Evolutionary conservation across 148 eudicot species (phyloP).

Genomic region (Gaultheria prostrata): DNA sequence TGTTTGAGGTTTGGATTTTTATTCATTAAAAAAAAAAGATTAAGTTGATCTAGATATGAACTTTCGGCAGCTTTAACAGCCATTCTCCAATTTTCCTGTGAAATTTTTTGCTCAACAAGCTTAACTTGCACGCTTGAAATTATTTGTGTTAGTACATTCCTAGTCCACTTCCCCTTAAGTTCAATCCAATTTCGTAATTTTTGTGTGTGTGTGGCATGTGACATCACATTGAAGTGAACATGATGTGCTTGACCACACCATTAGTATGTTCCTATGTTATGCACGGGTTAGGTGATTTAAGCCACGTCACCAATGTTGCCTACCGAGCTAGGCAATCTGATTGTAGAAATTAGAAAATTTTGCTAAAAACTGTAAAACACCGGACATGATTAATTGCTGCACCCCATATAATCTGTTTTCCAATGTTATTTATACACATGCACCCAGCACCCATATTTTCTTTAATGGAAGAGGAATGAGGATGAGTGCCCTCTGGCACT

Average conservation of each 20-base stretch:
- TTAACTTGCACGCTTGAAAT: background rate
- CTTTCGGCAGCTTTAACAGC: background rate
- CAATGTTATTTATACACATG: background rate
- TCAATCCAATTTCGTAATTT: background rate
- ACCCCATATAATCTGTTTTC: background rate
- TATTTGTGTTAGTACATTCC: background rate
- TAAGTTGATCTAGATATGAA: background rate
- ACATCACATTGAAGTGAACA: background rate
- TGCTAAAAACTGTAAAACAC: background rate
- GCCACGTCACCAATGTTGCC: background rate
- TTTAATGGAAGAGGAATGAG: background rate
- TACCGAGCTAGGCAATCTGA: background rate
- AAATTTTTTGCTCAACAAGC: background rate
- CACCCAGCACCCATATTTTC: background rate
- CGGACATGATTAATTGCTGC: background rate
- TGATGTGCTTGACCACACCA: background rate
- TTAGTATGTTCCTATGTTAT: background rate
- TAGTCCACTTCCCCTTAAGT: background rate
- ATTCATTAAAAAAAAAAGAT: background rate
- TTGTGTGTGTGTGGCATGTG: background rate
- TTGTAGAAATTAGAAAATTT: background rate
- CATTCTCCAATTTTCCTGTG: background rate
- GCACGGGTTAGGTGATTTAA: background rate
- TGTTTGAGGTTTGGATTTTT: slow-evolving; percentile 11
- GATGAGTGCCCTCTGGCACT: background rate